Base-by-base conservation (phyloP, 1,284 basidiomycete genomes). In the Ganoderma sp. region DNA sequence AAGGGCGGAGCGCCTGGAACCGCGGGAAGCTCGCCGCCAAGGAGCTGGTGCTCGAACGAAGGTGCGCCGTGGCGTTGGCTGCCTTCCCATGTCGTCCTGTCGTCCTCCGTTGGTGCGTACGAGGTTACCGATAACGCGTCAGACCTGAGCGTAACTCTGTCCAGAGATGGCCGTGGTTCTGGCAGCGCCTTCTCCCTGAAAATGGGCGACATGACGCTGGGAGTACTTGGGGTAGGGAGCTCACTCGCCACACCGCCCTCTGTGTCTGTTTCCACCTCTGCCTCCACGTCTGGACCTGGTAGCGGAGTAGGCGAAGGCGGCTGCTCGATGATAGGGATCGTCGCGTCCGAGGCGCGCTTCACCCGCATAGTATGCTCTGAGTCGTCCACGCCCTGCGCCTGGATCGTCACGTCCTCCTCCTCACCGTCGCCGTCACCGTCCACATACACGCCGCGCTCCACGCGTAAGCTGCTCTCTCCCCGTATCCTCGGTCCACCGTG, bases 331-430 rank as follows among this genome's bases (percentile, higher is more conserved):
- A 60, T 41, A n/a, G 58, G 58, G 10, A 71, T 65, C 43, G 64
- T 59, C 48, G 64, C 67, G n/a, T 54, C 60, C 12, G 68, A 58
- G 34, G 61, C 58, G 52, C 57, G 48, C 66, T 68, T 68, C 37
- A 56, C 65, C 15, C 52, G 68, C 67, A 72, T 57, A 39, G 75
- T 73, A 5, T 67, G 68, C 12, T 74, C 77, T 25, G 61, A 69
- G 22, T 72, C 68, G 32, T 74, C 74, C 42, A 67, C 59, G 34
- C 78, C 76, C 71, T 83, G 82, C 37, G 81, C 81, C 68, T 87
- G 88, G 42, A 89, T 83, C 2, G 86, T 88, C 63, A 84, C 73
- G 71, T 90, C 88, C 70, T 87, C 85, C 58, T 87, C 88, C 45
- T 86, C 81, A 28, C 83, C 79, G 19, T 64, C 74, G 57, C 87